These are phyloP conservation scores for Cephalotrichum gorgonifer DNA, from an alignment of 2,329 filamentous ascomycete genomes.

Conservation along the genomic window DNA sequence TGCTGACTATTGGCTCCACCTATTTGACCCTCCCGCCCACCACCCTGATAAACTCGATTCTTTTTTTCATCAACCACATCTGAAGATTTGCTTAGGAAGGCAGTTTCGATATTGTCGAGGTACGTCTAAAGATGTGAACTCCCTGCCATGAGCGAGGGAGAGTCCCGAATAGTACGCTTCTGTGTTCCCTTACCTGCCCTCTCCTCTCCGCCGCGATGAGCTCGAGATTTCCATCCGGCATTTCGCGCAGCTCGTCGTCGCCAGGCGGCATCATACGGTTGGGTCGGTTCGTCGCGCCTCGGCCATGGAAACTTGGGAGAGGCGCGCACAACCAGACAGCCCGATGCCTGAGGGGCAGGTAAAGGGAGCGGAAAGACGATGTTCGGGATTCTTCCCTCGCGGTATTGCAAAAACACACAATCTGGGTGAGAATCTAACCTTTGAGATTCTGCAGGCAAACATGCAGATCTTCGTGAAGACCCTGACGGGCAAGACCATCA, in stretches of 20 bases:
- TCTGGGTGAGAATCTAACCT: neutral
- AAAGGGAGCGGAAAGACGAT: too few species aligned
- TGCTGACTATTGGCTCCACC: too few species aligned
- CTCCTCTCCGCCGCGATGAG: slow-evolving; percentile 17
- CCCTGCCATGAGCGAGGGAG: slow-evolving; percentile 6
- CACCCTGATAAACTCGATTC: slow-evolving; percentile 16
- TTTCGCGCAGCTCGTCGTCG: neutral
- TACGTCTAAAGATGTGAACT: slow-evolving; percentile 44
- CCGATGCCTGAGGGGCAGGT: too few species aligned
- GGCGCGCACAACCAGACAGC: too few species aligned
- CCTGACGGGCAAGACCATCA: slow-evolving; percentile 99
- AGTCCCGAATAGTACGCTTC: too few species aligned
- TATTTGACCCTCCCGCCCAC: slow-evolving; percentile 12
- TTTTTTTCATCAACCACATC: slow-evolving; percentile 30
- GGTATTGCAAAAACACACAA: neutral
- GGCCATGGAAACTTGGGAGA: too few species aligned
- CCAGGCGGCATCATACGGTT: too few species aligned
- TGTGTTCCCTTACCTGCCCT: neutral
- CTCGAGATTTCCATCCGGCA: slow-evolving; percentile 6
- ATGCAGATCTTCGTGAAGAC: slow-evolving; percentile 74
- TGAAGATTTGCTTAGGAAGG: slow-evolving; percentile 53
- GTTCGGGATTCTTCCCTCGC: too few species aligned
- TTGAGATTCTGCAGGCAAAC: slow-evolving; percentile 28
- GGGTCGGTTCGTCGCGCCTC: too few species aligned
- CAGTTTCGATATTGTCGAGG: slow-evolving; percentile 51